Evolutionary conservation across 164 flowering plant genomes (phyloP).

Genomic region (Cinnamomum micranthum): DNA sequence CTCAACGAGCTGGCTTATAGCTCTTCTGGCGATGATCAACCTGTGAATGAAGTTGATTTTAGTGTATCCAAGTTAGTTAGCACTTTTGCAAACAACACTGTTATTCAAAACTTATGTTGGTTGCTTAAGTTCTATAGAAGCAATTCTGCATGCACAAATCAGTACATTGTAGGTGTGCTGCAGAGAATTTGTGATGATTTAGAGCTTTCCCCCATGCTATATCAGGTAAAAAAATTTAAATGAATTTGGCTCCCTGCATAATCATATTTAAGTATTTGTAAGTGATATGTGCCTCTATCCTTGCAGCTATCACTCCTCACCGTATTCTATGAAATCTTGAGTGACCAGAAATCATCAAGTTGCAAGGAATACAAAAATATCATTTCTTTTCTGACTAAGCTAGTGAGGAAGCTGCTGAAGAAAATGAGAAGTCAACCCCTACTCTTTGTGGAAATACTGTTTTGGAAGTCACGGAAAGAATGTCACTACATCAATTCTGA

Average conservation of each 20-base stretch:
- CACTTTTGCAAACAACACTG: constrained; percentile 56
- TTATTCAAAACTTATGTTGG: constrained; percentile 85
- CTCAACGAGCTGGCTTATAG: constrained; percentile 29
- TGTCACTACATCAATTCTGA: constrained; percentile 73
- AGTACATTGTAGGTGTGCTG: constrained; percentile 56
- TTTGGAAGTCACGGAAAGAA: constrained; percentile 84
- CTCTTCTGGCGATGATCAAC: constrained; percentile 67
- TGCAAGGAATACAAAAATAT: constrained; percentile 61
- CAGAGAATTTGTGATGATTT: constrained; percentile 77
- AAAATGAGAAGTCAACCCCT: constrained; percentile 83
- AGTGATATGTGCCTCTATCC: constrained; percentile 10
- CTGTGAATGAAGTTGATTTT: constrained; percentile 73
- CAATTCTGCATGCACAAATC: constrained; percentile 66
- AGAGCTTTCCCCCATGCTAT: constrained; percentile 89
- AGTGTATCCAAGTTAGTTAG: constrained; percentile 60
- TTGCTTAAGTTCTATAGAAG: constrained; percentile 80
- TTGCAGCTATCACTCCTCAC: constrained; percentile 87
- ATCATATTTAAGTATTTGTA: background rate
- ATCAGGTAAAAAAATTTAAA: constrained; percentile 56
- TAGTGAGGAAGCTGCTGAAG: constrained; percentile 74
- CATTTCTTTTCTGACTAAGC: constrained; percentile 53
- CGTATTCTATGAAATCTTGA: constrained; percentile 66
- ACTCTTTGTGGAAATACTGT: constrained; percentile 85
- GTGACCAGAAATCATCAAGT: constrained; percentile 68
- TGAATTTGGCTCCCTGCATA: constrained; percentile 1